Evolutionary conservation across 2,329 filamentous ascomycete species (phyloP).

Genomic region (Myriosclerotinia scirpicola): DNA sequence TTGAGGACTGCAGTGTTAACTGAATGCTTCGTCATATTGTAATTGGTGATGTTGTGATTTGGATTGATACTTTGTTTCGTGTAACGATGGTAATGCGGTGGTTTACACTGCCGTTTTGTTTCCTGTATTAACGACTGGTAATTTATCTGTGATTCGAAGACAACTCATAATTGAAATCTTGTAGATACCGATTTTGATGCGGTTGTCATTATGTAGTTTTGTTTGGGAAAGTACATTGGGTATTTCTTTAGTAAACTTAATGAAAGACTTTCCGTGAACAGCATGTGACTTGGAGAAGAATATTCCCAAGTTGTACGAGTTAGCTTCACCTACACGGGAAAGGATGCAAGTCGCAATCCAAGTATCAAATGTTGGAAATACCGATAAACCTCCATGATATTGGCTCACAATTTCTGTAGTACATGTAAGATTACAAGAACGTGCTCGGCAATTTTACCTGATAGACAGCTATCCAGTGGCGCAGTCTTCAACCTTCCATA

Average conservation of each 20-base stretch:
- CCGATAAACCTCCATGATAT: no score
- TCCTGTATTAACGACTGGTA: not conserved
- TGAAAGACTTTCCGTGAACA: not conserved
- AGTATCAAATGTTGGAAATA: no score
- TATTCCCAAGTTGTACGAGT: no score
- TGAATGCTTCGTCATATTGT: not conserved
- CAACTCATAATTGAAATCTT: not conserved
- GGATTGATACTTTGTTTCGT: not conserved
- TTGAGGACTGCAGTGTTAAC: not conserved
- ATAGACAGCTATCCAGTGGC: no score
- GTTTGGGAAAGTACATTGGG: not conserved
- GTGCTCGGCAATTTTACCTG: no score
- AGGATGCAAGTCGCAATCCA: no score
- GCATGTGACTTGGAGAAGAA: no score
- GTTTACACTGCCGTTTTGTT: not conserved
- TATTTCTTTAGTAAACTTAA: not conserved
- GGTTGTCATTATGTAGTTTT: not conserved
- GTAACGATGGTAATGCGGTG: not conserved
- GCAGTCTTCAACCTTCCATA: no score
- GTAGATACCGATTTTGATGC: not conserved
- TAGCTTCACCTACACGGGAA: no score
- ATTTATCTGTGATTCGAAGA: not conserved
- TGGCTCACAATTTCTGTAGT: no score
- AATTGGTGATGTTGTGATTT: not conserved
- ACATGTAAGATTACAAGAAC: no score